phyloP scores from a whole-genome alignment of 768 basidiomycete species.

The Suillus brevipes region DNA sequence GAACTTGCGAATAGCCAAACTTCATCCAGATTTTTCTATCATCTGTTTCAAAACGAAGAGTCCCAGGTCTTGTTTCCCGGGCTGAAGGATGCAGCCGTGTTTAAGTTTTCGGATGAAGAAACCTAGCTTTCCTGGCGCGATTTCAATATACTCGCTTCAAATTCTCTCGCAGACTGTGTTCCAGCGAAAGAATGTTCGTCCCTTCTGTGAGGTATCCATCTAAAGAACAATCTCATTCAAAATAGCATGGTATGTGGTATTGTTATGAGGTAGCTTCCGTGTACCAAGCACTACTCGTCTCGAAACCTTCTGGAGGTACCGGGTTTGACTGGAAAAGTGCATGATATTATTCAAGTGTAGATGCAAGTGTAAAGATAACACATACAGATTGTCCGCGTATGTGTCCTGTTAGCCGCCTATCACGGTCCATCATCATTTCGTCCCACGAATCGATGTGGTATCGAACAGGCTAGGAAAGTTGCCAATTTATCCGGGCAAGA shows the following conservation, averaged over 20 bases:
- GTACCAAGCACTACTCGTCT: slow-evolving; percentile 74
- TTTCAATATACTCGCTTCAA: not conserved
- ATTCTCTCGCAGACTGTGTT: not conserved
- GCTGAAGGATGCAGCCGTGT: not conserved
- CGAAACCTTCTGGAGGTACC: slow-evolving; percentile 66
- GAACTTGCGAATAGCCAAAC: not conserved
- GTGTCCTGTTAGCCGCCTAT: slow-evolving; percentile 85
- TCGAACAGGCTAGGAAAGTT: slow-evolving; percentile 64
- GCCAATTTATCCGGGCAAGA: not conserved
- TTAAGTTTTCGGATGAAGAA: not conserved
- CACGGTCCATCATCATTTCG: slow-evolving; percentile 93
- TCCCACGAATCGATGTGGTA: slow-evolving; percentile 91
- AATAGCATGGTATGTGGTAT: not conserved
- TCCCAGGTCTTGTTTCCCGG: not conserved
- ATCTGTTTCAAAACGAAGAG: not conserved
- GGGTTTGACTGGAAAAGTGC: slow-evolving; percentile 55
- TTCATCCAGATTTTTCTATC: not conserved
- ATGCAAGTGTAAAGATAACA: slow-evolving; percentile 13
- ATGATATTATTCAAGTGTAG: not conserved
- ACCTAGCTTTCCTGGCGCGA: not conserved
- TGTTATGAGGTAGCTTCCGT: slow-evolving; percentile 52
- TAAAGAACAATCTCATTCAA: not conserved
- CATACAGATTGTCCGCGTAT: slow-evolving; percentile 82
- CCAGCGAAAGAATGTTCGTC: not conserved
- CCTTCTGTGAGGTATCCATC: not conserved